Conservation (phyloP, 345 rosid genomes). For the Raphanus raphanistrum region DNA sequence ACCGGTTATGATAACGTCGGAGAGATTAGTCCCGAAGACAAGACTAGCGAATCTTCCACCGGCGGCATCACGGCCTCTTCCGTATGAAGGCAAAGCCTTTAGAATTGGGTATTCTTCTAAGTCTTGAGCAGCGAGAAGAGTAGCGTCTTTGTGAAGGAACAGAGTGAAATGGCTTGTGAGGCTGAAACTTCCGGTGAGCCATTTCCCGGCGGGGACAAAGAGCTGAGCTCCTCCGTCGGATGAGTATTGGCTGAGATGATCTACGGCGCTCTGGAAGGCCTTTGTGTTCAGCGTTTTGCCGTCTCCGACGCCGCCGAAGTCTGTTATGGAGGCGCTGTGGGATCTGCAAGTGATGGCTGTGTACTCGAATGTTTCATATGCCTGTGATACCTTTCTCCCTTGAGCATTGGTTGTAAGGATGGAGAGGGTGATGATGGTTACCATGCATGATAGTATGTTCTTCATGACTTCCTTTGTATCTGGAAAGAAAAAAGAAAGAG, state of each 20-base stretch:
- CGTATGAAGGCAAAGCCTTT: conserved; percentile 85
- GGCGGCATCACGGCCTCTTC: conserved; percentile 89
- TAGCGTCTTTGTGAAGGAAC: conserved; percentile 78
- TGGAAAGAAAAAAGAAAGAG: neutral
- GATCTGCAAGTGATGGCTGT: conserved; percentile 72
- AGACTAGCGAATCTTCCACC: conserved; percentile 84
- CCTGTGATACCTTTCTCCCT: conserved; percentile 19
- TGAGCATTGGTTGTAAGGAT: neutral
- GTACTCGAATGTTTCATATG: conserved; percentile 57
- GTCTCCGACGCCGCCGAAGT: conserved; percentile 88
- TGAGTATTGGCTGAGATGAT: conserved; percentile 54
- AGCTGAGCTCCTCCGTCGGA: conserved; percentile 70
- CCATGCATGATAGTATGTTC: conserved; percentile 19
- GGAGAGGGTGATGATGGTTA: conserved; percentile 23
- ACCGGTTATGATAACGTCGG: conserved; percentile 87
- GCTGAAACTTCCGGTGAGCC: conserved; percentile 87
- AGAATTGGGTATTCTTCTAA: conserved; percentile 64
- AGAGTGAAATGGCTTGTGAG: conserved; percentile 87
- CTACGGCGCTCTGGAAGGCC: conserved; percentile 70
- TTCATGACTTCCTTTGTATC: conserved; percentile 25
- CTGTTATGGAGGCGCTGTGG: conserved; percentile 77
- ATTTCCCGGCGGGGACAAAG: conserved; percentile 75
- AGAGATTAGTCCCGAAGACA: conserved; percentile 80
- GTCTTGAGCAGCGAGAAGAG: conserved; percentile 84
- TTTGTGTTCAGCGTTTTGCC: conserved; percentile 77